Base-by-base conservation (phyloP, 495 filamentous ascomycete genomes). In the Aspergillus carlsbadensis region DNA sequence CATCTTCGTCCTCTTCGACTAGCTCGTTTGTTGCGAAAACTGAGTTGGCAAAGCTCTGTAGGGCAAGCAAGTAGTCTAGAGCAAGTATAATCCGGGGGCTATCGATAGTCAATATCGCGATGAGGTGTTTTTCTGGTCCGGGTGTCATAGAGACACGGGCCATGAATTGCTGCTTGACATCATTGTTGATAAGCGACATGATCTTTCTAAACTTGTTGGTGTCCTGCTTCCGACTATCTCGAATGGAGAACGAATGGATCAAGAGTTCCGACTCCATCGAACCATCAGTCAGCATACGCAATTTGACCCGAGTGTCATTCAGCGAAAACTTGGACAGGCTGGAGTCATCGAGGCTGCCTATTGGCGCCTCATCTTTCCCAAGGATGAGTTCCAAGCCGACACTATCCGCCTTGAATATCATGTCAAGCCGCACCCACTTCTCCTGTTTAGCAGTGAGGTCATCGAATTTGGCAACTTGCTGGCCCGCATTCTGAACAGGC, bases 181-280 rank as follows among this genome's bases (percentile, higher is more conserved):
- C 87, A 57, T 90, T 89, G 67, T 97, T 98, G 63, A 91, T 89
- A 59, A 95, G 85, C 20, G 93, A 92, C 94, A 98, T 98, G 71
- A 98, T 96, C 68, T 95, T 96, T 40, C 90, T 84, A 81, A 93
- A 98, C 69, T 96, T 96, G 71, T 96, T 98, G 7, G 85, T 90
- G 57, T 94, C 91, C 42, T 83, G 79, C 24, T 82, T 85, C 45
- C 94, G 86, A 58, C 88, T 97, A 65, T 98, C 94, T 43, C 86
- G 84, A 60, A 98, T 96, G 0, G 92, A 96, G 68, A 98, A 95
- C 0, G 94, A 94, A 56, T 96, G 88, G 22, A 98, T 90, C 45
- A 96, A 76, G 21, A 98, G 81, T 69, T 98, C 95, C 1, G 93
- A 92, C 68, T 98, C 94, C 15, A 98, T 66, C 10, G 92, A 91